Base-by-base conservation (phyloP, 1,139 yeast species). In the Nadsonia commutata region DNA sequence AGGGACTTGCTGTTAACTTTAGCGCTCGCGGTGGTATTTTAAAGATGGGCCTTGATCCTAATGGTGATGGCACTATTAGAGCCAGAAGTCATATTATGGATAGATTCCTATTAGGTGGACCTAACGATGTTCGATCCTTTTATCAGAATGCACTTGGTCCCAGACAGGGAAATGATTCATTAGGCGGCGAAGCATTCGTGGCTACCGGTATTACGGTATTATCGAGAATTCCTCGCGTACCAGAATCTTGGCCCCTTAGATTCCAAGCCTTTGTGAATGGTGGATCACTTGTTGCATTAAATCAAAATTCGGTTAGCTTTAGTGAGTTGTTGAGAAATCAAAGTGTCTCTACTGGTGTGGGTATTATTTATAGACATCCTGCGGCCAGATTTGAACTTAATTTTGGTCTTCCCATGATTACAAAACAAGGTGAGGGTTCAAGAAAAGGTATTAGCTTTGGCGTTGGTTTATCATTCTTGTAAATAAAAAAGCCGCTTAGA, bases 401-500 rank as follows among this genome's bases (percentile, higher is more conserved):
- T 58, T 78, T 88, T 51, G 82, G 82, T 1, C 60, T 88, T 36
- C 98, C 98, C 0, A 53, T 90, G 33, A 65, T 75, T 1, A 73
- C 76, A 0, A 78, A 79, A 54, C 68, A 70, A 13, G 65, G 74
- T 36, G 98, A 90, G 55, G 70, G 72, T 22, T 59, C 74, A 4
- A 68, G 95, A 53, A 86, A 84, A 58, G 98, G 98, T 0, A 60
- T 90, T 36, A 97, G 90, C 59, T 88, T 86, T 60, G 98, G 98
- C 18, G 76, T 90, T 43, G 97, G 97, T 0, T 64, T 85, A 40
- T 78, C 90, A 18, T 86, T 85, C 60, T 67, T 84, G 69, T 84
- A 68, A 62, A 39, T 40, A 22, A 43, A 18, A 39, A 27, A n/a
- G n/a, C n/a, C n/a, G n/a, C n/a, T n/a, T n/a, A n/a, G n/a, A n/a